Conservation (phyloP, 2,329 filamentous ascomycete species). For the Talaromyces sp. region DNA sequence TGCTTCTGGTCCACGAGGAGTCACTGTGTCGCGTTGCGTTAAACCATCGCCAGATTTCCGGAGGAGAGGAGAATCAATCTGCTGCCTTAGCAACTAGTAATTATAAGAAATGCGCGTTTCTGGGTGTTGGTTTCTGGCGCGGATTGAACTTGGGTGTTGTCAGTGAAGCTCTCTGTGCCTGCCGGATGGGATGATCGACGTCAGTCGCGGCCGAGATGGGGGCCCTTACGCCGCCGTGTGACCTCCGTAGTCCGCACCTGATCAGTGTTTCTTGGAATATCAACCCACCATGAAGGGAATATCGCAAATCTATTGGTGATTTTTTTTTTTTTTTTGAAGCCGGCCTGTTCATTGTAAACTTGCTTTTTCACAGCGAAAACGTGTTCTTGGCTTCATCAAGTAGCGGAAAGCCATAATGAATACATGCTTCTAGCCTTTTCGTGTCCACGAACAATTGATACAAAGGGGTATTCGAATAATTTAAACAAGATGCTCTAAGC, state of each 20-base stretch:
- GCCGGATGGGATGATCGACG: not conserved
- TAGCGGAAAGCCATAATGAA: not conserved
- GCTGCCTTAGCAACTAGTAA: not conserved
- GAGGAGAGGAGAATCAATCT: not conserved
- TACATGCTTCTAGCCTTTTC: not conserved
- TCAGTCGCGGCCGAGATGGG: not conserved
- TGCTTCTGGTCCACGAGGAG: constrained; percentile 18
- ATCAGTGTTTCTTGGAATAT: not conserved
- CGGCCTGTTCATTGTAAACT: not conserved
- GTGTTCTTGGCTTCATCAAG: not conserved
- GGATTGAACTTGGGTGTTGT: not conserved
- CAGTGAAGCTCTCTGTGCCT: not conserved
- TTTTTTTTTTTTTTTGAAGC: not conserved
- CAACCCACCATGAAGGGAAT: not conserved
- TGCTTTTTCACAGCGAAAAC: not conserved
- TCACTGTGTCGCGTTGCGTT: constrained; percentile 13
- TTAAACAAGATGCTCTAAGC: not conserved
- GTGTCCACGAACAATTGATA: not conserved
- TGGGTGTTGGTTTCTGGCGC: not conserved
- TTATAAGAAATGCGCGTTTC: not conserved
- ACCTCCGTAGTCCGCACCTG: not conserved
- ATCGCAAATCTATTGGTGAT: not conserved
- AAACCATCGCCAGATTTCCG: constrained; percentile 28
- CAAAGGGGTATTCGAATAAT: not conserved
- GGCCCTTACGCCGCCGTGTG: not conserved